These are phyloP conservation scores for Wallemia hederae DNA, from an alignment of 1,284 basidiomycete species.

Conservation along the genomic window DNA sequence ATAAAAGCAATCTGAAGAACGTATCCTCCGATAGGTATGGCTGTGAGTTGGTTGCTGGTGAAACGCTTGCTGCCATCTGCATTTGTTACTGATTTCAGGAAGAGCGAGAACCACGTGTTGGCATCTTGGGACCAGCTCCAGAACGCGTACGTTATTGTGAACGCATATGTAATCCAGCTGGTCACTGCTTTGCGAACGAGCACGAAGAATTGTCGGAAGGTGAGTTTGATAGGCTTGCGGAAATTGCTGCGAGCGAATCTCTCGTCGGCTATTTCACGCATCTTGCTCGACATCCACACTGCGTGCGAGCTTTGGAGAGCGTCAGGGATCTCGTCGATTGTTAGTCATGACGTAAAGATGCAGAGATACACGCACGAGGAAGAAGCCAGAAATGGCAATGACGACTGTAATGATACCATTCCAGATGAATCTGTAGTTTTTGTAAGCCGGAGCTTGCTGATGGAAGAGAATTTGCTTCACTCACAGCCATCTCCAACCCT, in stretches of 20 bases:
- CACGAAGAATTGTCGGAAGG: not conserved
- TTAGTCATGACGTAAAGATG: not conserved
- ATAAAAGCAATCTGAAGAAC: conserved; percentile 10
- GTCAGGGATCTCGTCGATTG: not conserved
- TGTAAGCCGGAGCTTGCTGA: not conserved
- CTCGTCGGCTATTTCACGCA: not conserved
- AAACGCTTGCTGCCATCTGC: conserved; percentile 7
- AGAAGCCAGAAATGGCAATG: conserved; percentile 8
- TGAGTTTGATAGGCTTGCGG: not conserved
- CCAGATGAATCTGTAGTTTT: conserved; percentile 7
- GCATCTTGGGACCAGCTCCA: conserved; percentile 9
- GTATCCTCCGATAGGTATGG: conserved; percentile 9
- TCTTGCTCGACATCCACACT: not conserved
- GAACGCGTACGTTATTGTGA: conserved; percentile 6
- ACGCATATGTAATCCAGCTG: conserved; percentile 8
- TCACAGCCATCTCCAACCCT: conserved; percentile 9
- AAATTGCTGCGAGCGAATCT: not conserved
- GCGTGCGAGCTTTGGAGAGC: not conserved
- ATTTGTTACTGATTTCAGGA: conserved; percentile 6
- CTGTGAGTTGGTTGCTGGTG: conserved; percentile 6
- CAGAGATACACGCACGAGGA: conserved; percentile 5
- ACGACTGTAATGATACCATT: conserved; percentile 12
- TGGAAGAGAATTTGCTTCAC: not conserved
- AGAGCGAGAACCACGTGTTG: conserved; percentile 8
- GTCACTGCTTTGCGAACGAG: conserved; percentile 5